Conservation (phyloP, 352 stramenopile genomes). For the Globisporangium yorkense region DNA sequence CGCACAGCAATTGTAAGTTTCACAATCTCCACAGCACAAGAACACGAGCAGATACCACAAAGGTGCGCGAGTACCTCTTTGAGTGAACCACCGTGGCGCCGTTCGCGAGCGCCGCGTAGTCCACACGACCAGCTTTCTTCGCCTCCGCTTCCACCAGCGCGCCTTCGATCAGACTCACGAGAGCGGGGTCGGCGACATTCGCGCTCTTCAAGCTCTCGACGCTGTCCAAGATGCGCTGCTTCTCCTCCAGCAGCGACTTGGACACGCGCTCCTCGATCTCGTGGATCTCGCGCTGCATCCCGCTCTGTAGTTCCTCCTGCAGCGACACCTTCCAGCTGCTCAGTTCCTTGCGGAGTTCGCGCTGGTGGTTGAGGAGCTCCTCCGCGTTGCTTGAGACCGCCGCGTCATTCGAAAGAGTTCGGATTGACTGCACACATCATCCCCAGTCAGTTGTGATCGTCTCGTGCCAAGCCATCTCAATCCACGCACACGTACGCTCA, state of each 20-base stretch:
- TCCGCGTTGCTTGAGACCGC: background rate
- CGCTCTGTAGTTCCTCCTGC: constrained; percentile 30
- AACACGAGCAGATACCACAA: no score
- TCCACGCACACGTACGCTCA: constrained; percentile 24
- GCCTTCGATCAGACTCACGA: constrained; percentile 48
- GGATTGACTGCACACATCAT: constrained; percentile 9
- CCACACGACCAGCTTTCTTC: constrained; percentile 48
- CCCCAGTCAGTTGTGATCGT: no score
- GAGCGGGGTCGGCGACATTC: constrained; percentile 49
- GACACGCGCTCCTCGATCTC: constrained; percentile 56
- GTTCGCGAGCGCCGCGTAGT: constrained; percentile 65
- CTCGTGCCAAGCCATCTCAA: background rate
- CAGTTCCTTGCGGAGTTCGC: constrained; percentile 20
- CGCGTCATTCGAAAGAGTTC: constrained; percentile 2
- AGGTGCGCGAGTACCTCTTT: constrained; percentile 28
- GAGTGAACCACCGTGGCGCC: constrained; percentile 53
- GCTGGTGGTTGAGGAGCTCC: constrained; percentile 9
- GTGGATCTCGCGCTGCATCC: constrained; percentile 43
- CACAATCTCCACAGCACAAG: background rate
- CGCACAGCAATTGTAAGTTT: background rate
- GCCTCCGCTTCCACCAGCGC: constrained; percentile 25
- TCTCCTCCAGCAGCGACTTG: constrained; percentile 52
- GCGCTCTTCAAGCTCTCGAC: constrained; percentile 40
- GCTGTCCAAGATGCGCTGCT: constrained; percentile 44
- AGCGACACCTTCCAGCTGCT: constrained; percentile 21